Evolutionary conservation across 148 eudicot species (phyloP).

Genomic region (Drosera capensis): DNA sequence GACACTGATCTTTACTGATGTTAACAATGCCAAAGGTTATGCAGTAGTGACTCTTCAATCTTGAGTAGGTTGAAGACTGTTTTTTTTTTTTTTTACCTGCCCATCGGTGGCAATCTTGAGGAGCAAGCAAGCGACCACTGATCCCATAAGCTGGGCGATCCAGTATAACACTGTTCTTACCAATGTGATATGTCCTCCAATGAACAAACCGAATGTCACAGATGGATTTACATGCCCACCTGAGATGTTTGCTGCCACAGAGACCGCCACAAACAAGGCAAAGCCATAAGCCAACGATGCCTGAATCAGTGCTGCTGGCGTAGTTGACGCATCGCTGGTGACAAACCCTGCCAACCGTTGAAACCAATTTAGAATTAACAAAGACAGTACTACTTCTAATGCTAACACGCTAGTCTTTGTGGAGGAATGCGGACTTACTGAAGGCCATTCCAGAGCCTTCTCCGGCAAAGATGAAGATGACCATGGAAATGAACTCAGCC

Average conservation of each 20-base stretch:
- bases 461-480: conserved; percentile 52
- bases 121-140: conserved; percentile 51
- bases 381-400: no score
- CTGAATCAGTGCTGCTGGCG: conserved; percentile 37
- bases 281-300: conserved; percentile 49
- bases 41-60: no score
- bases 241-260: conserved; percentile 51
- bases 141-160: conserved; percentile 43
- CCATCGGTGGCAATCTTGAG: conserved; percentile 52
- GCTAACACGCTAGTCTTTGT: no score
- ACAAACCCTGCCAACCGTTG: conserved; percentile 23
- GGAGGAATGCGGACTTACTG: conserved; percentile 31
- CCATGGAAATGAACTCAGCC: conserved; percentile 51
- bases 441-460: conserved; percentile 67
- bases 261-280: conserved; percentile 38
- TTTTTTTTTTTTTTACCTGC: no score
- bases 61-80: no score
- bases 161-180: conserved; percentile 41
- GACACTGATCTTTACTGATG: no score
- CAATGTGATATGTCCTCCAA: conserved; percentile 48
- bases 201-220: conserved; percentile 49
- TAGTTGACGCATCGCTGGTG: conserved; percentile 17
- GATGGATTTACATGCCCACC: conserved; percentile 69
- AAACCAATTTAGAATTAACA: no score
- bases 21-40: no score